Evolutionary conservation across 768 basidiomycete genomes (phyloP).

Genomic region (Collybiopsis luxurians): DNA sequence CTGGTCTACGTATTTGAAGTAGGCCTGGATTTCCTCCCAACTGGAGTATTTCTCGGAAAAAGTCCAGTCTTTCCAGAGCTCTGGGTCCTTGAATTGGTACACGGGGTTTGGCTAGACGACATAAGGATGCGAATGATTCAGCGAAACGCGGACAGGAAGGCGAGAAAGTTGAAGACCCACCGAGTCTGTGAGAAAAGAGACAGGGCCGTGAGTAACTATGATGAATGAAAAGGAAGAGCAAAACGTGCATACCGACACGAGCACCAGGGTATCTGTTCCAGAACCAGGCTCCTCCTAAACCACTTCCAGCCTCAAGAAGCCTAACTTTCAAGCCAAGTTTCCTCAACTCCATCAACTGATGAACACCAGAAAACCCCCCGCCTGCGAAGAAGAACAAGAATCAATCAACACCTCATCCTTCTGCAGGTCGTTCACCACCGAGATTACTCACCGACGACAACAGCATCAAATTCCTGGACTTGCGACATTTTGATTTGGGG

Average conservation of each 20-base stretch:
- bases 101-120: not conserved
- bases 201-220: too few species aligned
- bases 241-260: not conserved
- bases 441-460: constrained; percentile 4
- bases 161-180: too few species aligned
- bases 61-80: constrained; percentile 12
- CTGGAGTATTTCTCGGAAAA: constrained; percentile 9
- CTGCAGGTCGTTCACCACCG: too few species aligned
- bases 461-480: constrained; percentile 1
- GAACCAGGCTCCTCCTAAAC: constrained; percentile 15
- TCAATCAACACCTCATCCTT: too few species aligned
- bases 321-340: constrained; percentile 11
- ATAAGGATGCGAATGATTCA: too few species aligned
- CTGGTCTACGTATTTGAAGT: constrained; percentile 14
- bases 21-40: constrained; percentile 11
- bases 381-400: not conserved
- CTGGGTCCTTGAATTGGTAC: constrained; percentile 13
- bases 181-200: too few species aligned
- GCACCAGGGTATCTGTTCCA: constrained; percentile 9
- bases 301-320: constrained; percentile 13
- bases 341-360: constrained; percentile 7
- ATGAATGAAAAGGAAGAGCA: too few species aligned
- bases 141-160: too few species aligned
- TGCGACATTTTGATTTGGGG: not conserved
- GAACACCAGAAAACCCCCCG: constrained; percentile 5